A percentile compares a stretch with the other conserved stretches of the same genome.
These are phyloP conservation scores for Schizochytrium sp. DNA, from an alignment of 108 stramenopile species.

Conservation along the genomic window DNA sequence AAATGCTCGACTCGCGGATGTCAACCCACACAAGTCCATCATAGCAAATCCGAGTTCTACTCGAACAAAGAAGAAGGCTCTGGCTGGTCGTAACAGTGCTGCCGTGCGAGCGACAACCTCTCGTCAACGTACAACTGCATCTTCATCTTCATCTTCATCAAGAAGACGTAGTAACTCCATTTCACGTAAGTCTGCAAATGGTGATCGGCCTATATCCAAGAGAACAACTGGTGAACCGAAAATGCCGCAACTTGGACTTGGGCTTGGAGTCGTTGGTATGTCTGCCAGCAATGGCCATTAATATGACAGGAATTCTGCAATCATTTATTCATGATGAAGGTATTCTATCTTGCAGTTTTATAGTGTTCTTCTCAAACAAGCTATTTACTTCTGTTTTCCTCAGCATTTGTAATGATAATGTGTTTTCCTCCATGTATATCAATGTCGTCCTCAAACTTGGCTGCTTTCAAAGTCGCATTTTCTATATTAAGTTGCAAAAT, in stretches of 20 bases:
- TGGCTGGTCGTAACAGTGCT: slow-evolving; percentile 7
- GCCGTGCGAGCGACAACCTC: background rate
- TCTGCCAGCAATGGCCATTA: background rate
- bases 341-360: too few species aligned
- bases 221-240: background rate
- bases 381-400: too few species aligned
- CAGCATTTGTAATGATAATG: too few species aligned
- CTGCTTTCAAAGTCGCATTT: too few species aligned
- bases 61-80: background rate
- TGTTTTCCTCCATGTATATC: too few species aligned
- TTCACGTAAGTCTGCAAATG: background rate
- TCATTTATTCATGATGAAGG: too few species aligned
- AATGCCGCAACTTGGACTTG: slow-evolving; percentile 14
- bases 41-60: background rate
- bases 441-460: too few species aligned
- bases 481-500: too few species aligned
- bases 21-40: too few species aligned
- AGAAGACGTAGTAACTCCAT: background rate
- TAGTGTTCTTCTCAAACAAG: too few species aligned
- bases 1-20: background rate
- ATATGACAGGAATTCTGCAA: background rate
- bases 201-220: background rate
- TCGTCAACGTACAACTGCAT: background rate
- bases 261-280: slow-evolving; percentile 16
- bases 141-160: background rate